phyloP scores from a whole-genome alignment of 306 rosid species.

The Inga oerstediana region DNA sequence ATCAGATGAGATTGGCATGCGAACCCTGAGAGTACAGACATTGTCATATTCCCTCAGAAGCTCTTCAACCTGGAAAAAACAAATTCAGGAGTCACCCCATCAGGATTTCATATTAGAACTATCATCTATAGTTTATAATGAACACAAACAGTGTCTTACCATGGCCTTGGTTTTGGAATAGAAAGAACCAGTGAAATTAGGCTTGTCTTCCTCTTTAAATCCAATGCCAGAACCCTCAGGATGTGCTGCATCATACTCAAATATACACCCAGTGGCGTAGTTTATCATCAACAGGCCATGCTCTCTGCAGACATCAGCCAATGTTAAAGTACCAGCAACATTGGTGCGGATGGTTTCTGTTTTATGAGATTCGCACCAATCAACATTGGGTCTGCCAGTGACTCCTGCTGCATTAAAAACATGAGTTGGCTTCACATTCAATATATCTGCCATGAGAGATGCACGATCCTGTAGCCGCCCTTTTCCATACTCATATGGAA shows the following conservation, averaged over 20 bases:
- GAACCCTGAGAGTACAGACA: conserved; percentile 85
- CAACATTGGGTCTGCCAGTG: conserved; percentile 87
- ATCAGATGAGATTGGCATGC: conserved; percentile 91
- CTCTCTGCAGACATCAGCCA: conserved; percentile 86
- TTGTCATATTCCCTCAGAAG: conserved; percentile 79
- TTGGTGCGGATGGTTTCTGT: conserved; percentile 75
- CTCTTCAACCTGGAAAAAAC: conserved; percentile 77
- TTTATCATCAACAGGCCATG: conserved; percentile 67
- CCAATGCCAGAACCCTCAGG: conserved; percentile 84
- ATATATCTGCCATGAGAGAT: conserved; percentile 65
- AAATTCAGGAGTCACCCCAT: not conserved
- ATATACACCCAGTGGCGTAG: conserved; percentile 88
- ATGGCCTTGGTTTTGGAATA: conserved; percentile 90
- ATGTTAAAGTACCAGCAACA: conserved; percentile 76
- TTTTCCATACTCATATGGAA: conserved; percentile 73
- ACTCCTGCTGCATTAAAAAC: conserved; percentile 88
- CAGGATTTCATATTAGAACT: not conserved
- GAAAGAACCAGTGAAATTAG: conserved; percentile 80
- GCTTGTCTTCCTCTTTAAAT: conserved; percentile 81
- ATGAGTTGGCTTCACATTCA: conserved; percentile 75
- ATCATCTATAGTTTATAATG: not conserved
- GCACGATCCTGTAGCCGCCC: conserved; percentile 80
- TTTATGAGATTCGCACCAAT: conserved; percentile 86
- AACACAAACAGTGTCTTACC: conserved; percentile 43
- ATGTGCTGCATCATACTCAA: conserved; percentile 78